These are phyloP conservation scores for Cutaneotrichosporon arboriforme DNA, from an alignment of 1,284 basidiomycete genomes.

Conservation along the genomic window DNA sequence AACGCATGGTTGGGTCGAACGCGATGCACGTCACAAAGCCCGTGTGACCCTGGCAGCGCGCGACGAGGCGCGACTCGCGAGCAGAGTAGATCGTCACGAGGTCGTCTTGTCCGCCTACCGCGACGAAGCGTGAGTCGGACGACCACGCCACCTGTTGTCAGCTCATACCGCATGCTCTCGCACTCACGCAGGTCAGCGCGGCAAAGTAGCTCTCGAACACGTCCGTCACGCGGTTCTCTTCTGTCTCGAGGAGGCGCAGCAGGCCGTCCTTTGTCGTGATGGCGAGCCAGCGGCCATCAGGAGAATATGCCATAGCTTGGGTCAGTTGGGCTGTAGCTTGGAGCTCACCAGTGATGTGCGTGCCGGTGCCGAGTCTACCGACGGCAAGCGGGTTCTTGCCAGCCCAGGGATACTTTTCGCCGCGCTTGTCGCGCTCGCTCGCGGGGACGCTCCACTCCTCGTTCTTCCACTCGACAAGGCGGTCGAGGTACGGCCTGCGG, in stretches of 20 bases:
- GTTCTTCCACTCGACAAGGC: constrained; percentile 46
- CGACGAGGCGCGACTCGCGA: constrained; percentile 86
- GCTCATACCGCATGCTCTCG: constrained; percentile 44
- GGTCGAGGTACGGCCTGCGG: constrained; percentile 14
- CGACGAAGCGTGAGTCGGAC: constrained; percentile 84
- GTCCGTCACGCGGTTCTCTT: constrained; percentile 76
- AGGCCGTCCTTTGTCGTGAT: constrained; percentile 84
- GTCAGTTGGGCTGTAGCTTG: constrained; percentile 11
- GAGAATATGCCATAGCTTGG: constrained; percentile 79
- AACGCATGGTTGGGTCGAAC: constrained; percentile 73
- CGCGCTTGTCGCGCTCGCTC: constrained; percentile 28
- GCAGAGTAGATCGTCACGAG: constrained; percentile 87
- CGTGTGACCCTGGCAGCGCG: constrained; percentile 92
- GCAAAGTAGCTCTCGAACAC: constrained; percentile 91
- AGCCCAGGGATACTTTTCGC: constrained; percentile 37
- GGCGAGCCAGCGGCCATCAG: constrained; percentile 78
- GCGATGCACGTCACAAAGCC: constrained; percentile 85
- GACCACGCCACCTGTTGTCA: constrained; percentile 62
- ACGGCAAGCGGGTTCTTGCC: constrained; percentile 47
- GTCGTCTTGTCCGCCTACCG: constrained; percentile 91
- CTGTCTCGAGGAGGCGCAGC: constrained; percentile 75
- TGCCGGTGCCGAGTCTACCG: constrained; percentile 43
- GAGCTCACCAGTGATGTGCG: constrained; percentile 65
- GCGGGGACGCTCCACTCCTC: constrained; percentile 36
- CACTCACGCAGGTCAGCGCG: constrained; percentile 61